Conservation (phyloP, 768 basidiomycete species). For the Leccinellum luteum region DNA sequence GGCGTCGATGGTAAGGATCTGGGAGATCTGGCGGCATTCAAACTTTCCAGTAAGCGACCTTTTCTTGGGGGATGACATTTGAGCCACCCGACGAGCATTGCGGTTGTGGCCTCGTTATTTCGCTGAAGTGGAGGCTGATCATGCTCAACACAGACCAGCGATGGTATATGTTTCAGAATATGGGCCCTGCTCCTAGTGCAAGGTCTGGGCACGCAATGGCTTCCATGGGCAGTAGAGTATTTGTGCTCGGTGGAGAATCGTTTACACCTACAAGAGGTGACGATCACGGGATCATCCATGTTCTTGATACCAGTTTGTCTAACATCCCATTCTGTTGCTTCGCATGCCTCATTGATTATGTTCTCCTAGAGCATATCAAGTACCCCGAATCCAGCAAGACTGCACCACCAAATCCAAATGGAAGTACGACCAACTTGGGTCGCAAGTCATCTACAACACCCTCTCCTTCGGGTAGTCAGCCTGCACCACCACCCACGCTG, state of each 20-base stretch:
- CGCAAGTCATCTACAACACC: slow-evolving; percentile 49
- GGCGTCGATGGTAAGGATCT: slow-evolving; percentile 97
- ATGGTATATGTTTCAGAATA: slow-evolving; percentile 99
- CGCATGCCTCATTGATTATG: slow-evolving; percentile 3
- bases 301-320: slow-evolving; percentile 89
- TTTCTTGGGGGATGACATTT: neutral
- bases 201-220: slow-evolving; percentile 99
- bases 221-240: slow-evolving; percentile 81
- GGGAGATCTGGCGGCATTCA: slow-evolving; percentile 93
- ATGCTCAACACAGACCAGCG: slow-evolving; percentile 65
- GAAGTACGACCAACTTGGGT: slow-evolving; percentile 31
- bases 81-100: neutral
- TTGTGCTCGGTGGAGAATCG: slow-evolving; percentile 94
- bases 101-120: neutral
- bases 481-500: slow-evolving; percentile 28
- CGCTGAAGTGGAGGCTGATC: slow-evolving; percentile 13
- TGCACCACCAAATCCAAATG: slow-evolving; percentile 34
- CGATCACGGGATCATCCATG: slow-evolving; percentile 79
- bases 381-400: slow-evolving; percentile 68
- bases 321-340: neutral
- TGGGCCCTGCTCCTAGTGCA: slow-evolving; percentile 93
- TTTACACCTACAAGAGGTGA: slow-evolving; percentile 70
- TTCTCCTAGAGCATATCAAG: slow-evolving; percentile 77
- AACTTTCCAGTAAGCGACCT: slow-evolving; percentile 80
- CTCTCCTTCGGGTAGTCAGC: slow-evolving; percentile 29